These are phyloP conservation scores for Penicillium sp. DNA, from an alignment of 2,329 filamentous ascomycete species.

Conservation along the genomic window DNA sequence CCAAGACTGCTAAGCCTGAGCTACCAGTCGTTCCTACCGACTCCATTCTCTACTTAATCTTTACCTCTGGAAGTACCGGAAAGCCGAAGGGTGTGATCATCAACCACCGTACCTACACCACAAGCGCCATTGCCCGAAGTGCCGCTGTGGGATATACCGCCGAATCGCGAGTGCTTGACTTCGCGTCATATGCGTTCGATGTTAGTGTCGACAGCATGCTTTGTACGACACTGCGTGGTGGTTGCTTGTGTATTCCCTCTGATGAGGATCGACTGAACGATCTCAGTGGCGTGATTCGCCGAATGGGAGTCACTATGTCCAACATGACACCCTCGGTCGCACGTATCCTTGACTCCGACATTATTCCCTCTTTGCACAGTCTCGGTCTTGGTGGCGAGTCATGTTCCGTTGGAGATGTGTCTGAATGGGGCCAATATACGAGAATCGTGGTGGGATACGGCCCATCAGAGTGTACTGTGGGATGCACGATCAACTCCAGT, in stretches of 20 bases:
- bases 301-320: constrained; percentile 47
- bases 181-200: constrained; percentile 47
- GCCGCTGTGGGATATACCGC: constrained; percentile 11
- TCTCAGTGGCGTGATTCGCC: constrained; percentile 11
- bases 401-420: constrained; percentile 10
- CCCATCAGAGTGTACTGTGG: constrained; percentile 17
- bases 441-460: constrained; percentile 17
- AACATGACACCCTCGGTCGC: constrained; percentile 64
- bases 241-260: constrained; percentile 50
- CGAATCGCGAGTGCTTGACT: constrained; percentile 34
- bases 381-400: constrained; percentile 44
- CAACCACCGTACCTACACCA: constrained; percentile 15
- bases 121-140: constrained; percentile 11
- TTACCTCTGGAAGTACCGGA: constrained; percentile 50
- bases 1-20: background rate
- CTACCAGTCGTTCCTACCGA: constrained; percentile 3
- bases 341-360: constrained; percentile 14
- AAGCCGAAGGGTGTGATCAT: constrained; percentile 26
- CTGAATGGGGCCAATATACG: constrained; percentile 12
- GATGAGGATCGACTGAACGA: constrained; percentile 39
- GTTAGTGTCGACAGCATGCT: constrained; percentile 33
- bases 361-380: constrained; percentile 36
- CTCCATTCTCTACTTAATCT: constrained; percentile 39
- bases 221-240: constrained; percentile 46
- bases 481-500: constrained; percentile 8